These are phyloP conservation scores for Lipomyces spencermartinsiae DNA, from an alignment of 805 yeast genomes.

Conservation along the genomic window DNA sequence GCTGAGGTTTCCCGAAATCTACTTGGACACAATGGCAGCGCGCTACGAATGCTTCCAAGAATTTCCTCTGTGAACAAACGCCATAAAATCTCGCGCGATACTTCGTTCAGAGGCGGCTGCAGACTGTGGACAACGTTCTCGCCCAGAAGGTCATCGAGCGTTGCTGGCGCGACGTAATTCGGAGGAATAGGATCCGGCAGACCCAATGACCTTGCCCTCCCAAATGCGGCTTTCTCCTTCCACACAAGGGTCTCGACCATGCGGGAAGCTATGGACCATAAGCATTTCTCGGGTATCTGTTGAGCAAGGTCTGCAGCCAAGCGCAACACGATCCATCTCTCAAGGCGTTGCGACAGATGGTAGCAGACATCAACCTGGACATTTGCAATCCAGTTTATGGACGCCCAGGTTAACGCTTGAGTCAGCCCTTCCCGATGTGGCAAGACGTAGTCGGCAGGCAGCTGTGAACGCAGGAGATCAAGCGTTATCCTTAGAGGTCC, in stretches of 20 bases:
- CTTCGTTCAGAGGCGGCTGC: no score
- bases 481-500: not conserved
- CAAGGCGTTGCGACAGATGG: not conserved
- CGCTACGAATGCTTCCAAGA: not conserved
- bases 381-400: not conserved
- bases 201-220: not conserved
- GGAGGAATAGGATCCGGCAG: not conserved
- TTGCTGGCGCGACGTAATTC: not conserved
- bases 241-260: not conserved
- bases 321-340: not conserved
- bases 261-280: not conserved
- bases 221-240: not conserved
- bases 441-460: not conserved
- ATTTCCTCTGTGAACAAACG: no score
- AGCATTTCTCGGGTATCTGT: not conserved
- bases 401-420: not conserved
- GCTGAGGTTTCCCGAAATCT: not conserved
- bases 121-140: no score
- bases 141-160: not conserved
- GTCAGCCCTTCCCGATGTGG: not conserved
- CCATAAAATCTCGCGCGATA: no score
- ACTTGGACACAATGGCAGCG: no score
- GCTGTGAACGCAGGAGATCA: not conserved
- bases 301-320: not conserved
- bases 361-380: not conserved